Conservation (phyloP, 2,329 filamentous ascomycete species). For the Exserohilum rostratum region DNA sequence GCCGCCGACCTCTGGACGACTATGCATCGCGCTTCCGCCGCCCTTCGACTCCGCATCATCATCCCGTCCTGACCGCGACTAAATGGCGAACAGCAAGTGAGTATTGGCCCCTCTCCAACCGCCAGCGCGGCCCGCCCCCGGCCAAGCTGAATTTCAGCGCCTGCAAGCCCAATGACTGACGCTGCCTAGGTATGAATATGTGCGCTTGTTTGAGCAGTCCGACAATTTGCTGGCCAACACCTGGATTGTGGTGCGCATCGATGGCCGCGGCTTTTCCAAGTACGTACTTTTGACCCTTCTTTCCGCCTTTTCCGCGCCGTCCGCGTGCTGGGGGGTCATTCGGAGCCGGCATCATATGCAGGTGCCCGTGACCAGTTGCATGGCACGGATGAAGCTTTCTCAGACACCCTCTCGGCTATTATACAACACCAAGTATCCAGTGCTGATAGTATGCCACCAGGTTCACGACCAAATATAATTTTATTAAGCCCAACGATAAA, state of each 20-base stretch:
- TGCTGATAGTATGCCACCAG: conserved; percentile 52
- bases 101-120: conserved; percentile 7
- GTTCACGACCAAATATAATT: conserved; percentile 80
- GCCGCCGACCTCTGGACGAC: conserved; percentile 3
- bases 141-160: too few relatives aligned
- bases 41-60: not conserved
- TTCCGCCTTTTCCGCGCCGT: conserved; percentile 2
- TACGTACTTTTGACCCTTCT: conserved; percentile 46
- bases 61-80: conserved; percentile 1
- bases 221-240: conserved; percentile 85
- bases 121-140: too few relatives aligned
- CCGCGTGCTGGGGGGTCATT: not conserved
- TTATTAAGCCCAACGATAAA: conserved; percentile 90
- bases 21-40: conserved; percentile 24
- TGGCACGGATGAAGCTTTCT: conserved; percentile 9
- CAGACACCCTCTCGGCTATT: conserved; percentile 10
- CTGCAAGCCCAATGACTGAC: too few relatives aligned
- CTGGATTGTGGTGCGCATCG: conserved; percentile 93
- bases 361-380: conserved; percentile 23
- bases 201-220: conserved; percentile 83
- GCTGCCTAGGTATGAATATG: conserved; percentile 81
- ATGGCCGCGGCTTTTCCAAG: conserved; percentile 96
- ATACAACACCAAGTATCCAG: not conserved
- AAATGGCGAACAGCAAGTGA: conserved; percentile 38
- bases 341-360: conserved; percentile 18